Base-by-base conservation (phyloP, 192 early-diverging fungal species). In the Mortierella claussenii region DNA sequence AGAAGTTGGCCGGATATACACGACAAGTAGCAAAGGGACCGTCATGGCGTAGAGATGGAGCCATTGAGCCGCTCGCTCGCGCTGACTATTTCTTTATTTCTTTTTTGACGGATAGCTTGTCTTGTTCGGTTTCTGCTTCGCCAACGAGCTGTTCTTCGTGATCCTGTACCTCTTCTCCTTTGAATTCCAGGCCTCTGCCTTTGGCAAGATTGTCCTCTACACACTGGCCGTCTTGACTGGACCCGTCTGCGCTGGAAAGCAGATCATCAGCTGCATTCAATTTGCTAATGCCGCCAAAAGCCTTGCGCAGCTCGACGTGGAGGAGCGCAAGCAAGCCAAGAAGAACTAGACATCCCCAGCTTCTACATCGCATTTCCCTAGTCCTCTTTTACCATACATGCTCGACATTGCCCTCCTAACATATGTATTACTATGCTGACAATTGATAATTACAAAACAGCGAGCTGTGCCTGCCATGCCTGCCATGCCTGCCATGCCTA, bases 261-360 rank as follows among this genome's bases (percentile, higher is more conserved):
- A 99, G 82, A 80, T 92, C 44, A 88, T 97, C 79, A 99, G 96
- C 75, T 88, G 96, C 42, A 88, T 99, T 27, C 98, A 99, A 86
- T 89, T 99, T 48, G 86, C 91, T 20, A 93, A 92, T 53, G 96
- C 98, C 7, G 89, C 89, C 67, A 82, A 90, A 61, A 86, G 82
- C 18, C 83, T 98, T 48, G 97, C 91, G 2, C 74, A 73, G 23
- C 62, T 89, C 40, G 97, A 98, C 55, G 55, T 85, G 34, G 82
- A 85, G 43, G 88, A 89, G 53, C 62, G 80, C 33, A 81, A 55
- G 57, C 42, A 54, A 1, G 55, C 71, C 15, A 65, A 66, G 52
- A 60, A 65, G 63, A 60, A 53, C 13, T 40, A 40, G 37, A 40
- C 37, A 40, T 40, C 37, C 37, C 37, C 7, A 40, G 8, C 8